Percentiles rank a stretch among this genome's conserved stretches.
Evolutionary conservation across 441 rosid species (phyloP).

Genomic region (Brassica balearica): DNA sequence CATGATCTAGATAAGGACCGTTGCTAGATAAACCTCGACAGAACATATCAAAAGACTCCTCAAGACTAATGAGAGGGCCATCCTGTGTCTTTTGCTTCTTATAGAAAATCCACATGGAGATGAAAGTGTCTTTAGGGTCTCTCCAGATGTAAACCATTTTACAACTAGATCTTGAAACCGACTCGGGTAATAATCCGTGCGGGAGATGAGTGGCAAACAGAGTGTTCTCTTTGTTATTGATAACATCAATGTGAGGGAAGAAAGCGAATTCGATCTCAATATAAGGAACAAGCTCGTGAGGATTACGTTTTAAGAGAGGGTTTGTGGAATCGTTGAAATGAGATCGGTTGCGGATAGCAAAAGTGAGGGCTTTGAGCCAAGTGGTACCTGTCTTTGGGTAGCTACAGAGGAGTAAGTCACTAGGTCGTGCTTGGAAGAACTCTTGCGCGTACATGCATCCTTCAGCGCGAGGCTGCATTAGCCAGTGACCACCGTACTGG

Average conservation of each 20-base stretch:
- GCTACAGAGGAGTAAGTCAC: not conserved
- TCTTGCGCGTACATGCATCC: not conserved
- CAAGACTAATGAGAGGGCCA: not conserved
- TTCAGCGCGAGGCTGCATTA: not conserved
- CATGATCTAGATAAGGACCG: not conserved
- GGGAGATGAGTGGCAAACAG: not conserved
- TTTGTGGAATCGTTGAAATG: not conserved
- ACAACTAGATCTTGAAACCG: not conserved
- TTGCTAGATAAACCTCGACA: not conserved
- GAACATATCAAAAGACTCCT: not conserved
- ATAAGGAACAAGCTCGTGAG: not conserved
- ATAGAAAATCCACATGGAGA: not conserved
- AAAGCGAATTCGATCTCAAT: not conserved
- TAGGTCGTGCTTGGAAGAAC: not conserved
- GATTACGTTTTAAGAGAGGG: not conserved
- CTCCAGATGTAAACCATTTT: not conserved
- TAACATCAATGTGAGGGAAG: not conserved
- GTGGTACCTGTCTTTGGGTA: not conserved
- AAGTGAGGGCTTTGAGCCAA: not conserved
- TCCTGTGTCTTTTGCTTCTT: not conserved
- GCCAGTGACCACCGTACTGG: not conserved
- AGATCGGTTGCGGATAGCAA: not conserved
- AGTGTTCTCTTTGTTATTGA: not conserved
- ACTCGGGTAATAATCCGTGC: not conserved
- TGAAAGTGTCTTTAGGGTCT: not conserved